phyloP scores from a whole-genome alignment of 306 rosid genomes.

The Pterocarpus macrocarpus region DNA sequence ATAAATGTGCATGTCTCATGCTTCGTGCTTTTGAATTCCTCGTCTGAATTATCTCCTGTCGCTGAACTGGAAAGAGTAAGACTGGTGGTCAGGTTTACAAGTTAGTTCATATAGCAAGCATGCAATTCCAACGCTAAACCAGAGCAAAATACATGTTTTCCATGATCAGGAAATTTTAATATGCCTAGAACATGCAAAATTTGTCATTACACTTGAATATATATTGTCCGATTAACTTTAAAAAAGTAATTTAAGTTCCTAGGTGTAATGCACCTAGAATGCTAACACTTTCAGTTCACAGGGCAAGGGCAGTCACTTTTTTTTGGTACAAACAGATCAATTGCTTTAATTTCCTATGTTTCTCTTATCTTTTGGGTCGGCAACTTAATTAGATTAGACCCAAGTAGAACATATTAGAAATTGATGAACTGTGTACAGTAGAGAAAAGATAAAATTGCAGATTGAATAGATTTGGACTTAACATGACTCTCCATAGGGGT shows the following conservation, averaged over 20 bases:
- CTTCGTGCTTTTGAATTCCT: slow-evolving; percentile 15
- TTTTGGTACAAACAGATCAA: no score
- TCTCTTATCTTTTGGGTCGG: background rate
- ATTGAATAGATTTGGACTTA: background rate
- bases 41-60: slow-evolving; percentile 1
- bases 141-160: background rate
- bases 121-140: background rate
- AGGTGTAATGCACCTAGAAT: no score
- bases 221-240: background rate
- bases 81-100: slow-evolving; percentile 42
- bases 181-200: slow-evolving; percentile 13
- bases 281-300: no score
- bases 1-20: slow-evolving; percentile 24
- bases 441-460: no score
- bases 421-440: background rate
- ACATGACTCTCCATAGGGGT: no score
- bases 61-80: slow-evolving; percentile 43
- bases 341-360: background rate
- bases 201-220: background rate
- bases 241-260: background rate
- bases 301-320: no score
- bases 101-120: background rate
- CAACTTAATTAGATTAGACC: no score
- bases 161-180: background rate
- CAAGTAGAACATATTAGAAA: background rate